Base-by-base conservation (phyloP, 2,329 filamentous ascomycete species). In the Penicillium sclerotigenum region DNA sequence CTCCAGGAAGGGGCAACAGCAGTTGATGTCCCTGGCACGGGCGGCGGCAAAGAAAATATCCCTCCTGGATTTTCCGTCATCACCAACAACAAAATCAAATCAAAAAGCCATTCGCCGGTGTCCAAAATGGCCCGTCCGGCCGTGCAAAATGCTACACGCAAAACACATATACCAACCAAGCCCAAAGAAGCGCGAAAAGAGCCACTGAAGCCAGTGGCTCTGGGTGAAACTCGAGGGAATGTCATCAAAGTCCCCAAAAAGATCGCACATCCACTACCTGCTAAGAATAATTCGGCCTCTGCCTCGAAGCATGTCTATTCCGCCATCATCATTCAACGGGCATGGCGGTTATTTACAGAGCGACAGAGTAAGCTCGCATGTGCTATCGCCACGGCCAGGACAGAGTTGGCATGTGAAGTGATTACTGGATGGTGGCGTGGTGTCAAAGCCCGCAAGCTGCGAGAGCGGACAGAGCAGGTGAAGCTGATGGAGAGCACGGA, bases 21-120 rank as follows among this genome's bases (percentile, higher is more conserved):
- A 18, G 64, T 73, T 41, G 80, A 85, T 62, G 66, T 80, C n/a
- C 64, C 74, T 56, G 83, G 83, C 24, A 77, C 77, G 47, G 81
- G 81, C 33, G 78, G 78, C 5, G 84, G 84, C 6, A 87, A 87
- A 63, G 84, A 87, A 67, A 87, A 87, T 59, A 65, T 85, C 5
- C 83, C 83, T 14, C 84, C 83, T 1, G 79, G 78, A 4, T 50
- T 60, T 31, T 29, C 65, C 13, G 36, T 52, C 34, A 52, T 58
- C 11, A 46, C 61, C 45, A 66, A 68, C 31, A 57, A 53, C 1
- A 67, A 66, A 31, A 42, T 38, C 14, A 52, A 55, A 11, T 6
- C 22, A 13, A n/a, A 18, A n/a, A 28, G 5, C 9, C n/a, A 29
- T 16, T 14, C 31, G 11, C 20, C 42, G 4, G 54, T 52, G 9